Evolutionary conservation across 495 filamentous ascomycete species (phyloP), one percentile per base, ranked within the genome.

Genomic region (Daldinia concentrica): DNA sequence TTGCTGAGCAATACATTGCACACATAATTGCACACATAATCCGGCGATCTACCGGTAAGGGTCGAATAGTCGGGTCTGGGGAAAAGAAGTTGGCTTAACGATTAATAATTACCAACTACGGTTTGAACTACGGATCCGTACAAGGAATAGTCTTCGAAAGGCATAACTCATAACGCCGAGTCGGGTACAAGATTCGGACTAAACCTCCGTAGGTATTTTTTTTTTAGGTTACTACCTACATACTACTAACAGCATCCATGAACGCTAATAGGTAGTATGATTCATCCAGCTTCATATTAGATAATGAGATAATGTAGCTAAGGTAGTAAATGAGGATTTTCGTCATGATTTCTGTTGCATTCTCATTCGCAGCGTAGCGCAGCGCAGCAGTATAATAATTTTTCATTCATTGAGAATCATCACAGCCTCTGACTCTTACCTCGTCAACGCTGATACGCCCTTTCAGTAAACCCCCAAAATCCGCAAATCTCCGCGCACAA

Each of bases 131-230:
- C 29, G 29, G 7, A 34, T 34, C 9, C 32, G 32, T 34, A 34
- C 8, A 17, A 34, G 54, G n/a, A 34, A 24, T 59, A 30, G 2
- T 36, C 30, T 5, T 41, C 4, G 29, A 56, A 58, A 69, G 71
- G 71, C 58, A 39, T 43, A 73, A 73, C 24, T 54, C 71, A 66
- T 73, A 73, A 45, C 57, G 50, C 71, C 71, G 71, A 69, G 27
- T 32, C 52, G 37, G 26, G 54, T 59, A 29, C 60, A 48, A 58
- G 41, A 9, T 1, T 66, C 70, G 65, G 62, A 14, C 26, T 17
- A 29, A 62, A 39, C 14, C 32, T 34, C 32, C 32, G 32, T 8
- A 34, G 32, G 9, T 24, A n/a, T 50, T 24, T 45, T 51, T 11
- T 30, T 54, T 11, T 24, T 14, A 27, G 14, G 50, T 54, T 14